Conservation (phyloP, 2,329 filamentous ascomycete species). For the Pseudogymnoascus sp. region DNA sequence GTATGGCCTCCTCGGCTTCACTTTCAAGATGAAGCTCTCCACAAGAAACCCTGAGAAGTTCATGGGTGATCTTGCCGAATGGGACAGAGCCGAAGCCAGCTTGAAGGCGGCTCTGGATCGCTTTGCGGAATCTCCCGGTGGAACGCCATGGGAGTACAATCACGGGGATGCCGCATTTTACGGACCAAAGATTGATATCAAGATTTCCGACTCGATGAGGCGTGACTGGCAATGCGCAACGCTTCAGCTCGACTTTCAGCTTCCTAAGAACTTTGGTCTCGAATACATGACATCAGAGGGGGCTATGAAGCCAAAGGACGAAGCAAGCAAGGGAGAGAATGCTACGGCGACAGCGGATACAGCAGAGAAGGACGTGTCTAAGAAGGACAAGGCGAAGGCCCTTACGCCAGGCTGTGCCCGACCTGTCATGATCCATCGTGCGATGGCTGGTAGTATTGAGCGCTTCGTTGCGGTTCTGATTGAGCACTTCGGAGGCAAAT, state of each 20-base stretch:
- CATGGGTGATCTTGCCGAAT: constrained; percentile 77
- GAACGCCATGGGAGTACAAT: constrained; percentile 78
- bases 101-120: constrained; percentile 70
- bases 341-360: not conserved
- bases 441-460: constrained; percentile 65
- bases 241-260: constrained; percentile 88
- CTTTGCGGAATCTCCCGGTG: constrained; percentile 51
- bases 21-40: constrained; percentile 90
- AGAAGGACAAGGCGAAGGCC: constrained; percentile 36
- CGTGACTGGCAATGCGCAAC: constrained; percentile 86
- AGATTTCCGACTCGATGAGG: constrained; percentile 77
- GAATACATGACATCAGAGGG: constrained; percentile 71
- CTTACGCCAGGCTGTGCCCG: constrained; percentile 63
- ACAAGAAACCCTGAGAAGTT: constrained; percentile 80
- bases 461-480: constrained; percentile 66
- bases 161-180: constrained; percentile 96
- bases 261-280: constrained; percentile 76
- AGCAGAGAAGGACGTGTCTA: constrained; percentile 25
- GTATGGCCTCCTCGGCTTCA: constrained; percentile 76
- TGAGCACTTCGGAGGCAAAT: constrained; percentile 80
- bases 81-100: constrained; percentile 79
- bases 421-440: constrained; percentile 80
- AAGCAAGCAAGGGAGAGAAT: constrained; percentile 16
- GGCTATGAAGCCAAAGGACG: constrained; percentile 34
- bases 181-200: constrained; percentile 97